Base-by-base conservation (phyloP, 352 stramenopile genomes). In the Phytophthora europaea region DNA sequence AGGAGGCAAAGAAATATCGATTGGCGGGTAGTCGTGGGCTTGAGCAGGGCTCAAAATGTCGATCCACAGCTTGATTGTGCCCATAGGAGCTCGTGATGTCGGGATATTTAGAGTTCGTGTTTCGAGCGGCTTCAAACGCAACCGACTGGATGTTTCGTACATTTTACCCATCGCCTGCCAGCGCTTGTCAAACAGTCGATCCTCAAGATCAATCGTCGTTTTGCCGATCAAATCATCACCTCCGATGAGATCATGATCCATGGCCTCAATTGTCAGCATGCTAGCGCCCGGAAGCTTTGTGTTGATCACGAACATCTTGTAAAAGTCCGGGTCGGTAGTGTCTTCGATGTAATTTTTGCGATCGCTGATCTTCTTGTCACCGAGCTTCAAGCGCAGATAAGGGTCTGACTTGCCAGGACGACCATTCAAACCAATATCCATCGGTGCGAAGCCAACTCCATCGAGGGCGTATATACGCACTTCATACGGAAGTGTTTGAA, bases 191-290 rank as follows among this genome's bases (percentile, higher is more conserved):
- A 98, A 98, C 78, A 97, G 79, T 13, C 95, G 89, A 72, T 99
- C 95, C 67, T 99, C 95, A 0, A 99, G 72, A 64, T 99, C 95
- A 67, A 99, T 98, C 0, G 80, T 90, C n/a, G 95, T 98, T 55
- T 80, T 84, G 9, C 95, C 95, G 48, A 99, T 98, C 22, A 99
- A 73, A 54, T 98, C 94, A 60, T 98, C 94, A 20, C 84, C 88
- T 23, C 89, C 90, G 52, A 99, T 94, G 2, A 93, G 70, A 60
- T 98, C 93, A 56, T 94, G 90, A 72, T 99, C 95, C 83, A 97
- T 96, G 0, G 94, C 87, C 48, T 96, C 81, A 48, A 98, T 97
- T 50, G 90, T 89, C 51, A 99, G 67, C 50, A 94, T 87, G 12
- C 88, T 91, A 2, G 92, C 86, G 47, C 94, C 94, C 2, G 94